Percentiles rank a stretch among this genome's conserved stretches.
phyloP scores from a whole-genome alignment of 768 basidiomycete species.

The Boletus insuetus region DNA sequence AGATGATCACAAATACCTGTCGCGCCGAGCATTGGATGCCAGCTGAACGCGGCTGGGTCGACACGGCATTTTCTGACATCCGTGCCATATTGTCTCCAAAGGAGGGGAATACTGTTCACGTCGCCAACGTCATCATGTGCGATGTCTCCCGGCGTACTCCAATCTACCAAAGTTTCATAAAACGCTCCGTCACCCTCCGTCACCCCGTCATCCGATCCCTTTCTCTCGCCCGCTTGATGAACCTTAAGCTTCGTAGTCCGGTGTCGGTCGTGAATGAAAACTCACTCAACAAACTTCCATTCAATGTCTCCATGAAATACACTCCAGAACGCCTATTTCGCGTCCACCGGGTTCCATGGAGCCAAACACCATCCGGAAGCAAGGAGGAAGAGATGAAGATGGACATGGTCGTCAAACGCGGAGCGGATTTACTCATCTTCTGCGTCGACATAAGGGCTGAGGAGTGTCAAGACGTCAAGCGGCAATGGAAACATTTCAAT shows the following conservation, averaged over 20 bases:
- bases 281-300: slow-evolving; percentile 16
- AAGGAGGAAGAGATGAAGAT: slow-evolving; percentile 6
- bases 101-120: not conserved
- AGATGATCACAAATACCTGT: slow-evolving; percentile 20
- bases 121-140: slow-evolving; percentile 25
- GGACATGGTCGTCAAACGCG: slow-evolving; percentile 14
- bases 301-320: slow-evolving; percentile 13
- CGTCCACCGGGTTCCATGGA: slow-evolving; percentile 17
- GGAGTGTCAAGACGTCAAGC: slow-evolving; percentile 8
- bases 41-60: slow-evolving; percentile 19
- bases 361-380: not conserved
- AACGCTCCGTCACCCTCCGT: slow-evolving; percentile 17
- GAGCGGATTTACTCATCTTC: slow-evolving; percentile 24
- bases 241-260: slow-evolving; percentile 11
- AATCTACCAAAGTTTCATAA: not conserved
- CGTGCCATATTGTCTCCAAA: slow-evolving; percentile 16
- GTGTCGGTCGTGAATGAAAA: slow-evolving; percentile 1
- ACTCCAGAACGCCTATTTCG: slow-evolving; percentile 17
- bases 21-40: slow-evolving; percentile 26
- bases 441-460: slow-evolving; percentile 11
- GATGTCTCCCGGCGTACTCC: slow-evolving; percentile 10
- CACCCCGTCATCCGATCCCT: slow-evolving; percentile 10
- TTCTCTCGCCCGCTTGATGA: slow-evolving; percentile 2
- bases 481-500: slow-evolving; percentile 25
- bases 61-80: slow-evolving; percentile 21